Percentiles rank a stretch among this genome's conserved stretches.
phyloP scores from a whole-genome alignment of 306 rosid species.

The Dalbergia cochinchinensis region DNA sequence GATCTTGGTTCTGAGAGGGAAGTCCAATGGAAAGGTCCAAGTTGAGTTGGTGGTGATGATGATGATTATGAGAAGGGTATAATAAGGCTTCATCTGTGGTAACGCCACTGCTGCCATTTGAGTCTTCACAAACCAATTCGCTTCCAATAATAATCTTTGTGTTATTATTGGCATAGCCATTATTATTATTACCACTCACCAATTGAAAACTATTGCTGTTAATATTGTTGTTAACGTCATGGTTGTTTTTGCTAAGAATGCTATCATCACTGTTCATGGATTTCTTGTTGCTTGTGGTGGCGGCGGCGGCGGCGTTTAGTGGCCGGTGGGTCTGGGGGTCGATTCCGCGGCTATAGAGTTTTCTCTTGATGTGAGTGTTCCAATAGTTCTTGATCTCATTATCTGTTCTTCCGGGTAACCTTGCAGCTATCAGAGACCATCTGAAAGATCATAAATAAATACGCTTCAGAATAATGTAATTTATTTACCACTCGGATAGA shows the following conservation, averaged over 20 bases:
- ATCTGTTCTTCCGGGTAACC: slow-evolving; percentile 78
- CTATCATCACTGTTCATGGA: not conserved
- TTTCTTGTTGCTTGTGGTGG: not conserved
- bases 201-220: slow-evolving; percentile 33
- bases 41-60: slow-evolving; percentile 48
- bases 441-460: slow-evolving; percentile 38
- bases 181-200: not conserved
- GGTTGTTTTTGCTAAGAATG: not conserved
- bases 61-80: slow-evolving; percentile 10
- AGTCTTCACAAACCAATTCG: slow-evolving; percentile 46
- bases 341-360: slow-evolving; percentile 72
- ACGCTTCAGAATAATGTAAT: too few relatives aligned
- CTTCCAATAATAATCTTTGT: not conserved
- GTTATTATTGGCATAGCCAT: not conserved
- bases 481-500: too few relatives aligned
- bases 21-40: slow-evolving; percentile 73
- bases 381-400: slow-evolving; percentile 82
- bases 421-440: slow-evolving; percentile 80
- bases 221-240: not conserved
- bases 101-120: slow-evolving; percentile 55
- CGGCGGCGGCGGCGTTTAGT: slow-evolving; percentile 38
- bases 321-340: slow-evolving; percentile 79
- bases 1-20: slow-evolving; percentile 36
- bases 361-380: slow-evolving; percentile 80
- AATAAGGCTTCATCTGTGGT: slow-evolving; percentile 47